Conservation (phyloP, 2,329 filamentous ascomycete genomes). For the Corynespora cassiicola region DNA sequence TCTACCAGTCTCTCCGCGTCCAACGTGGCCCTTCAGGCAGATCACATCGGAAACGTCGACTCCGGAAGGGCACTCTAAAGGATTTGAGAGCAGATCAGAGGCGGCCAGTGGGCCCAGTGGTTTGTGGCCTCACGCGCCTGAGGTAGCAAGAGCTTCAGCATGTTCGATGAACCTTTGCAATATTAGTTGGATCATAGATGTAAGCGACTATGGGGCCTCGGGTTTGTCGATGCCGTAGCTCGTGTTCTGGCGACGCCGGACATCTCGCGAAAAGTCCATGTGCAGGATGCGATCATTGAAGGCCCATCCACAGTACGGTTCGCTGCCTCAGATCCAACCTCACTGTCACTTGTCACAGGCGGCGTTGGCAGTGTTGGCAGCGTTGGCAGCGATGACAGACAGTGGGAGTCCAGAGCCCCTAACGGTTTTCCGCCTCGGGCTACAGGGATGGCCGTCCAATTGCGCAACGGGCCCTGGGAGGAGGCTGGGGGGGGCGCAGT, state of each 20-base stretch:
- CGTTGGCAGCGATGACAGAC: constrained; percentile 24
- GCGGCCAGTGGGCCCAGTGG: neutral
- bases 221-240: no score
- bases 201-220: no score
- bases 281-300: no score
- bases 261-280: no score
- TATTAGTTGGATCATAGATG: no score
- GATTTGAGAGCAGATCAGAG: constrained; percentile 2
- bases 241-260: no score
- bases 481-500: neutral
- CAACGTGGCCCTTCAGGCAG: constrained; percentile 5
- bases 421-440: constrained; percentile 2
- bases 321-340: constrained; percentile 18
- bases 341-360: constrained; percentile 26
- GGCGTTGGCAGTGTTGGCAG: constrained; percentile 21
- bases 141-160: no score
- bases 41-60: constrained; percentile 13
- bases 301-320: no score
- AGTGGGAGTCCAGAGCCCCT: constrained; percentile 5
- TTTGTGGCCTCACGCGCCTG: constrained; percentile 2
- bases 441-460: no score
- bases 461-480: neutral
- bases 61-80: constrained; percentile 6
- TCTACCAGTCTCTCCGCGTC: neutral
- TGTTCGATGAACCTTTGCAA: no score